Evolutionary conservation across 1,284 basidiomycete species (phyloP).

Genomic region (Schizophyllum amplum): DNA sequence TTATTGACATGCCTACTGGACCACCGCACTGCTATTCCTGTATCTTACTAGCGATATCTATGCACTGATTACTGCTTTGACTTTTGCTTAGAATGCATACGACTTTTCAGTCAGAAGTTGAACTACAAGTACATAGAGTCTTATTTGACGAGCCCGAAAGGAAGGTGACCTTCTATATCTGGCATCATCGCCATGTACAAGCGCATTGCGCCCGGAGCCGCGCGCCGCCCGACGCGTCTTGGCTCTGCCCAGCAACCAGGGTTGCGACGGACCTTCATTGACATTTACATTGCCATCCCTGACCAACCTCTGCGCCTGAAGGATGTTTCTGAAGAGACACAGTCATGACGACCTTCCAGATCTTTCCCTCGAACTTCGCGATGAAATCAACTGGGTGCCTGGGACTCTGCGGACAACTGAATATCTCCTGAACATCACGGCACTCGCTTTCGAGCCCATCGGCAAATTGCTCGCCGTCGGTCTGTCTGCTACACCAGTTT

Average conservation of each 20-base stretch:
- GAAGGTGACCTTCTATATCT: too few relatives aligned
- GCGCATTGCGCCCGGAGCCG: too few relatives aligned
- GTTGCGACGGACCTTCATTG: neutral
- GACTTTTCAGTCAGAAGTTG: too few relatives aligned
- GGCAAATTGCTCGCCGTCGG: conserved; percentile 68
- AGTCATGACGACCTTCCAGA: conserved; percentile 29
- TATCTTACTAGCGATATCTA: neutral
- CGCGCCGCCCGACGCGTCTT: too few relatives aligned
- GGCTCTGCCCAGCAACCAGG: neutral
- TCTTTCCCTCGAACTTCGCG: conserved; percentile 48
- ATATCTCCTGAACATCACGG: conserved; percentile 48
- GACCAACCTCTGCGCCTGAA: neutral
- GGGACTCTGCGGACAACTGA: conserved; percentile 39
- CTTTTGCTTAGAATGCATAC: too few relatives aligned
- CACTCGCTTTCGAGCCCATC: conserved; percentile 65
- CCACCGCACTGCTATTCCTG: conserved; percentile 1
- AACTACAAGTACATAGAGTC: too few relatives aligned
- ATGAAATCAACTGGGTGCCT: conserved; percentile 48
- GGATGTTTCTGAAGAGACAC: conserved; percentile 32
- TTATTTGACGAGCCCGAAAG: too few relatives aligned
- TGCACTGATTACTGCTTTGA: neutral
- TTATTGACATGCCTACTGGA: conserved; percentile 1
- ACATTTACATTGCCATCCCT: too few relatives aligned
- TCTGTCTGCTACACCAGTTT: conserved; percentile 19
- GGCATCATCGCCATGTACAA: too few relatives aligned